These are phyloP conservation scores for Holtermanniella nyarrowii DNA, from an alignment of 768 basidiomycete genomes.

Conservation along the genomic window DNA sequence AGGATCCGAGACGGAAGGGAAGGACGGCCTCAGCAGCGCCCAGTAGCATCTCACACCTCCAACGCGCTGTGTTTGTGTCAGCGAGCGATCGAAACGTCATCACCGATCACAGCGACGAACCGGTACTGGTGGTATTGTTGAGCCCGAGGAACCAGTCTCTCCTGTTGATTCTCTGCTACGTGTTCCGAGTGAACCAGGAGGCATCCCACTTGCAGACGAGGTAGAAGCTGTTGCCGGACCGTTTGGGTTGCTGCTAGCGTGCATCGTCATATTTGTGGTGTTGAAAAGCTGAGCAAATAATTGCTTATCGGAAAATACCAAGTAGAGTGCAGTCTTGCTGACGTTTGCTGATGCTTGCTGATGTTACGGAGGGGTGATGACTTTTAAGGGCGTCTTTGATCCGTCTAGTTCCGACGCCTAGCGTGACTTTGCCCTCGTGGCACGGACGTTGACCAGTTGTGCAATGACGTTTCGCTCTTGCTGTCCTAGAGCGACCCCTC, in stretches of 20 bases:
- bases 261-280: neutral
- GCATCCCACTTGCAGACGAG: neutral
- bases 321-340: no score
- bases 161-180: neutral
- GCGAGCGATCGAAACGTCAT: neutral
- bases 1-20: slow-evolving; percentile 3
- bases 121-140: neutral
- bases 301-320: no score
- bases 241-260: neutral
- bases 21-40: slow-evolving; percentile 22
- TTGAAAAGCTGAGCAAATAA: no score
- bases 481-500: no score
- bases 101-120: neutral
- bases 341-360: neutral
- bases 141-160: neutral
- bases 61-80: slow-evolving; percentile 3
- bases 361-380: no score
- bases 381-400: no score
- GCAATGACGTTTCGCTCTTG: no score
- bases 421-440: no score
- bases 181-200: neutral
- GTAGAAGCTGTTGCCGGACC: neutral
- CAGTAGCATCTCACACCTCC: slow-evolving; percentile 36
- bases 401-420: no score
- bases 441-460: no score